Percentiles rank a stretch among this genome's conserved stretches.
Evolutionary conservation across 768 basidiomycete genomes (phyloP).

Genomic region (Coprinopsis cinerea): DNA sequence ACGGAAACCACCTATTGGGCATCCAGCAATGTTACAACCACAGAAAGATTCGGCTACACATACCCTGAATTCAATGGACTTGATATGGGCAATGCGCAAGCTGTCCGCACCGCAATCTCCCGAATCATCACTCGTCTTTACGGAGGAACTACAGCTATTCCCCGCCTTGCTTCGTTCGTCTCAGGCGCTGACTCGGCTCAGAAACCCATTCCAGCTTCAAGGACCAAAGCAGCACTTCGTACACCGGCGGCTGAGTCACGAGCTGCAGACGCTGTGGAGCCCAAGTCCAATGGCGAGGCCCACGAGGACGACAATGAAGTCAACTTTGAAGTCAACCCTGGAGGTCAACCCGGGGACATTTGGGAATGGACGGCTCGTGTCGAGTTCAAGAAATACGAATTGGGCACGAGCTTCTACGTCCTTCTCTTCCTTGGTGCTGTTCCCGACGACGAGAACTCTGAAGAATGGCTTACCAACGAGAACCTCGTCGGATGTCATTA

Average conservation of each 20-base stretch:
- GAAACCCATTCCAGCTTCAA: no score
- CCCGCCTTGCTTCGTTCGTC: background rate
- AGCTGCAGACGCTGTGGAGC: no score
- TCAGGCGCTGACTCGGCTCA: no score
- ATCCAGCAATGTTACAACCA: slow-evolving; percentile 22
- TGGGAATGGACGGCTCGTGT: slow-evolving; percentile 41
- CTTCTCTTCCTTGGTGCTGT: slow-evolving; percentile 42
- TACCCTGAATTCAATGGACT: slow-evolving; percentile 41
- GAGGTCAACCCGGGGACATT: slow-evolving; percentile 6
- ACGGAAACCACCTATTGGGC: slow-evolving; percentile 29
- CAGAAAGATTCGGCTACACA: slow-evolving; percentile 30
- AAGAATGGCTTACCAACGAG: slow-evolving; percentile 28
- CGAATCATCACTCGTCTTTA: slow-evolving; percentile 26
- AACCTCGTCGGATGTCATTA: slow-evolving; percentile 19
- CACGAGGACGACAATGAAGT: no score
- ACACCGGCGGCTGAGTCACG: no score
- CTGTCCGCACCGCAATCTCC: slow-evolving; percentile 21
- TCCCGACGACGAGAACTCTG: slow-evolving; percentile 24
- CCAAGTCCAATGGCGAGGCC: no score
- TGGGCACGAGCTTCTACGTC: slow-evolving; percentile 38
- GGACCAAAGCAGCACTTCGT: no score
- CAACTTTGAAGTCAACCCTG: slow-evolving; percentile 6
- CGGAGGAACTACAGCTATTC: background rate
- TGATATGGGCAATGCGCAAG: slow-evolving; percentile 16
- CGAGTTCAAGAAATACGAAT: slow-evolving; percentile 35